phyloP scores from a whole-genome alignment of 257 asterid genomes.

The Leonotis leonurus region DNA sequence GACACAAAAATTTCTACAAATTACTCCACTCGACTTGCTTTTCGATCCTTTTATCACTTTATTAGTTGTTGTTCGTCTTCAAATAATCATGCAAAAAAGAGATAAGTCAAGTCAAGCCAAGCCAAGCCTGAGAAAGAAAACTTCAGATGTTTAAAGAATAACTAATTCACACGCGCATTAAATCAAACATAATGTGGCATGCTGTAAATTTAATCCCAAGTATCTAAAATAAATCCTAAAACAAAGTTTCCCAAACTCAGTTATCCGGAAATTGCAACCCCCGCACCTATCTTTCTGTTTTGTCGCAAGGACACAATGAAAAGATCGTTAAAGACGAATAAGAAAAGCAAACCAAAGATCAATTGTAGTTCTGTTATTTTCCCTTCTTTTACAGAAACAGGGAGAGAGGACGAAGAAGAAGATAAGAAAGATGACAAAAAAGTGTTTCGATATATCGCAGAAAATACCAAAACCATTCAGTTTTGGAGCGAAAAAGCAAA shows the following conservation, averaged over 20 bases:
- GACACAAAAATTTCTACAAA: no score
- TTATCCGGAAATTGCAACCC: neutral
- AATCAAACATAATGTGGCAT: neutral
- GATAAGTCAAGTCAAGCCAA: no score
- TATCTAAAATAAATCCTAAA: neutral
- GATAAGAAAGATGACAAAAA: neutral
- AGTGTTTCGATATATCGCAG: neutral
- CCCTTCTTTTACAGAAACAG: neutral
- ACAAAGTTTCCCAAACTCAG: neutral
- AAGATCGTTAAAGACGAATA: neutral
- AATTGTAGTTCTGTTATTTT: neutral
- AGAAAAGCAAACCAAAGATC: neutral
- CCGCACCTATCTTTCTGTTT: neutral
- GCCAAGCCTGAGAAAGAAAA: no score
- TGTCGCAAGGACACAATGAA: neutral
- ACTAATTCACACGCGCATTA: neutral
- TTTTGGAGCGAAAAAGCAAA: conserved; percentile 1
- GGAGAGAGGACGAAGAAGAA: neutral
- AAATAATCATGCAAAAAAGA: no score
- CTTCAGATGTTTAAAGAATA: neutral
- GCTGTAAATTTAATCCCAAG: neutral
- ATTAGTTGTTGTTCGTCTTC: no score
- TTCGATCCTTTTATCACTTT: no score
- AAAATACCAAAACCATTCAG: neutral
- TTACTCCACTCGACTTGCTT: no score